Conservation (phyloP, 371 early-diverging fungal genomes). For the Syncephalastrum sp. region DNA sequence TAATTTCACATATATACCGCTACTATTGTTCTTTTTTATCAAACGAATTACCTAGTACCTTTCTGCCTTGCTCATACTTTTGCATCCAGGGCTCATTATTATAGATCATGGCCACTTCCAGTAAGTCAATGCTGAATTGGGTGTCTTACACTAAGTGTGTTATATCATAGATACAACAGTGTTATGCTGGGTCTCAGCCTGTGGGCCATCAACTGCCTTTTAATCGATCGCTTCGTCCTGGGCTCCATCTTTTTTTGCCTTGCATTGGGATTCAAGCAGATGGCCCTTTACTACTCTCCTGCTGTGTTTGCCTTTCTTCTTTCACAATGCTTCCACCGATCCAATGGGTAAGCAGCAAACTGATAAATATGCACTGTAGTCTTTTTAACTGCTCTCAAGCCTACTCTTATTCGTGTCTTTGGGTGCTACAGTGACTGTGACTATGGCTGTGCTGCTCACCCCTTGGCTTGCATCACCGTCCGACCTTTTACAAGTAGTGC, state of each 20-base stretch:
- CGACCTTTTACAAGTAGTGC: constrained; percentile 74
- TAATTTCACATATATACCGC: constrained; percentile 3
- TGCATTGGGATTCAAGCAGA: constrained; percentile 90
- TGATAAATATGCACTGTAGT: background rate
- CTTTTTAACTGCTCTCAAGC: constrained; percentile 20
- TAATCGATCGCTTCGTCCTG: constrained; percentile 55
- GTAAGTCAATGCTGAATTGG: background rate
- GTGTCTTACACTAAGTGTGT: background rate
- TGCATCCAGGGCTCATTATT: constrained; percentile 80
- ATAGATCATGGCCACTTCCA: background rate
- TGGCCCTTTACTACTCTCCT: constrained; percentile 92
- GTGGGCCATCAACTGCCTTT: constrained; percentile 71
- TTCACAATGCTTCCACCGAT: constrained; percentile 60
- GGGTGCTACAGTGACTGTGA: constrained; percentile 70
- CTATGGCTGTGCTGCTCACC: constrained; percentile 62
- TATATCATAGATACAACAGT: constrained; percentile 73
- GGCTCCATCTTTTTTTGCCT: constrained; percentile 81
- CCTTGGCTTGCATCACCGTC: constrained; percentile 71
- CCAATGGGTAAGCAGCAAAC: constrained; percentile 33
- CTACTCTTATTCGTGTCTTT: constrained; percentile 68
- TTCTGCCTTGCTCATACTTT: constrained; percentile 59
- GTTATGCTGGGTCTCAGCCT: constrained; percentile 91
- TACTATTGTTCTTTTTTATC: background rate
- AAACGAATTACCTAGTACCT: constrained; percentile 33
- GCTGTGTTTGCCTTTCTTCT: constrained; percentile 88